Base-by-base conservation (phyloP, 345 rosid genomes). In the Ceriops zippeliana region DNA sequence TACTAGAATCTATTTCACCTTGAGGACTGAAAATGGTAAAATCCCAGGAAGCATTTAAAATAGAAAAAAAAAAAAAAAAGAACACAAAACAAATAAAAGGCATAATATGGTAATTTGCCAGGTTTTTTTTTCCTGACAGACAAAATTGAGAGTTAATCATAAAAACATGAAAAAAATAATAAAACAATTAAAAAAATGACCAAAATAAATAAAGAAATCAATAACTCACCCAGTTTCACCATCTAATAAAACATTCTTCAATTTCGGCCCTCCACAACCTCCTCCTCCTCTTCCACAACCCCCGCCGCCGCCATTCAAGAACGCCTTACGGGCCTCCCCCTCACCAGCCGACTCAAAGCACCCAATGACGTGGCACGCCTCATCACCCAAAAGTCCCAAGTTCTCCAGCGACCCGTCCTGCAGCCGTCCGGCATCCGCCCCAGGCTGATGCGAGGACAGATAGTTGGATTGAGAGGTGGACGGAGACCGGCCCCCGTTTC, bases 371-470 rank as follows among this genome's bases (percentile, higher is more conserved):
- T 54, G 58, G 28, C 75, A 80, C 9, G 68, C 58, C 63, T 77
- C 79, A 52, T 66, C 79, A 21, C 78, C 78, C 64, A 80, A 70
- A 26, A 74, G 49, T 35, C 70, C 82, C 22, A 79, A 28, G 62
- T 73, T 77, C 7, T 76, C 80, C 27, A 79, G 72, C 27, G 75
- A 70, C 20, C 80, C 85, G 34, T 77, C 83, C 27, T 70, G 71
- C 38, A 56, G 4, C 16, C 17, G 30, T 27, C 30, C 6, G 17
- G 66, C 71, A 59, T 58, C 73, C 2, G 72, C 69, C 38, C 16
- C 7, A 2, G 58, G 59, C 59, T 56, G 59, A 10, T 10, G 31
- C 13, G 5, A 2, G 2, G 28, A 62, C 28, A 64, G 62, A 69
- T 75, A 66, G 63, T 75, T 82, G 8, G 53, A 52, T 24, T 56